Percentiles rank a stretch among this genome's conserved stretches.
Conservation (phyloP, 1,284 basidiomycete species). For the Trametes sp. region DNA sequence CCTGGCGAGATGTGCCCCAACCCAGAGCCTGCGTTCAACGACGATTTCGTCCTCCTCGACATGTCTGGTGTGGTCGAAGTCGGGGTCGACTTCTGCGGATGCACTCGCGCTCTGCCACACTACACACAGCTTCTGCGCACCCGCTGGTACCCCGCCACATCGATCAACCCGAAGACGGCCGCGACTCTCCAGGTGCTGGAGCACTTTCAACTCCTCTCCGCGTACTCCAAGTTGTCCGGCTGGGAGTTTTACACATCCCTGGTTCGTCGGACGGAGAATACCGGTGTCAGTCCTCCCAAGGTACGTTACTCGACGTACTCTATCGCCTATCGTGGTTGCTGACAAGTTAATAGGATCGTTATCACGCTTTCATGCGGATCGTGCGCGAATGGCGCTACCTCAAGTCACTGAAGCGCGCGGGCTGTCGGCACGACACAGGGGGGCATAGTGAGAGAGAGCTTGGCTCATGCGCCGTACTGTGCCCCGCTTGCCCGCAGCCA, state of each 20-base stretch:
- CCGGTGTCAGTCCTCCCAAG: neutral
- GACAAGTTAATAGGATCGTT: constrained; percentile 17
- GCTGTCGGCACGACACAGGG: constrained; percentile 25
- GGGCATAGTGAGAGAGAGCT: neutral
- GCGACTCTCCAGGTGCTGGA: constrained; percentile 41
- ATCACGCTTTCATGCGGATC: constrained; percentile 15
- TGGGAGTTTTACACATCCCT: constrained; percentile 39
- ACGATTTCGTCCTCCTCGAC: constrained; percentile 42
- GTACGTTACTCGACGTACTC: neutral
- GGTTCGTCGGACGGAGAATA: constrained; percentile 28
- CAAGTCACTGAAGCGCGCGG: constrained; percentile 35
- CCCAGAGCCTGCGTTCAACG: constrained; percentile 1
- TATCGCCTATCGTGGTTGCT: neutral
- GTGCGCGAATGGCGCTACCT: constrained; percentile 31
- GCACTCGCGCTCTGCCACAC: constrained; percentile 22
- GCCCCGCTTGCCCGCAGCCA: constrained; percentile 46
- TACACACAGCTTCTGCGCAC: constrained; percentile 35
- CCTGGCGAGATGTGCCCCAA: constrained; percentile 16
- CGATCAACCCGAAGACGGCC: constrained; percentile 34
- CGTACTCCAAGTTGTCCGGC: constrained; percentile 34
- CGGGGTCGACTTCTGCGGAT: constrained; percentile 43
- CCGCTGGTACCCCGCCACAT: constrained; percentile 42
- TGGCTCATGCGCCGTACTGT: constrained; percentile 42
- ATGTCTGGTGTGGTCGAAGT: constrained; percentile 43
- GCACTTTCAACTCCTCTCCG: constrained; percentile 35